These are phyloP conservation scores for Beta macrorhiza DNA, from an alignment of 179 eudicot genomes.

Conservation along the genomic window DNA sequence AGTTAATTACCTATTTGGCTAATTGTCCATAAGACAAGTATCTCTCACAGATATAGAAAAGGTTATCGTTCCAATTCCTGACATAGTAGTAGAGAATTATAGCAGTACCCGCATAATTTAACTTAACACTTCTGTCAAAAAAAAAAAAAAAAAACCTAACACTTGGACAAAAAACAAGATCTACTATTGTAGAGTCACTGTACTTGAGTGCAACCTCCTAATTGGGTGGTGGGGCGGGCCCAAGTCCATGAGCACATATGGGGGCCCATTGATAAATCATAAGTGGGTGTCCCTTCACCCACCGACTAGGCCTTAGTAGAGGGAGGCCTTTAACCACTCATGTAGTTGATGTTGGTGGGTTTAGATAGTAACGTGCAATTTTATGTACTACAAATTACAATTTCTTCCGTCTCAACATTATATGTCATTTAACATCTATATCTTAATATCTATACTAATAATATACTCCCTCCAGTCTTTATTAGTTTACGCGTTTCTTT, in stretches of 20 bases:
- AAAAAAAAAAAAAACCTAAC: neutral
- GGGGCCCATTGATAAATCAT: slow-evolving; percentile 13
- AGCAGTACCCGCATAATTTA: no score
- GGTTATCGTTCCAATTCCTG: no score
- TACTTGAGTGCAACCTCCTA: neutral
- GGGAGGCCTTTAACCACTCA: slow-evolving; percentile 7
- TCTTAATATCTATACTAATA: no score
- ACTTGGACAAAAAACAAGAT: neutral
- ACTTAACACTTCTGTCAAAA: no score
- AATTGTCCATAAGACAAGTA: no score
- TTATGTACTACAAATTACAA: neutral
- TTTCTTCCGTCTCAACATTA: neutral
- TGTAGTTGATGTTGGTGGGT: neutral
- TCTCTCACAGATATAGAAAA: no score
- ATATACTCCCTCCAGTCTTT: no score
- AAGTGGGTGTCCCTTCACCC: slow-evolving; percentile 11
- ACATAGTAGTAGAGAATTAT: no score
- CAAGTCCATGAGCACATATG: slow-evolving; percentile 15
- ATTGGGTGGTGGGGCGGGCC: slow-evolving; percentile 13
- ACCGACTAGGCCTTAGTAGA: slow-evolving; percentile 19
- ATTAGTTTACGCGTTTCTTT: no score
- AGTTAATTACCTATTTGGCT: no score
- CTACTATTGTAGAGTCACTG: neutral
- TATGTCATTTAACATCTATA: no score
- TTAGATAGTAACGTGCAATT: slow-evolving; percentile 9